phyloP scores from a whole-genome alignment of 805 yeast species.

The Lipomyces starkeyi region DNA sequence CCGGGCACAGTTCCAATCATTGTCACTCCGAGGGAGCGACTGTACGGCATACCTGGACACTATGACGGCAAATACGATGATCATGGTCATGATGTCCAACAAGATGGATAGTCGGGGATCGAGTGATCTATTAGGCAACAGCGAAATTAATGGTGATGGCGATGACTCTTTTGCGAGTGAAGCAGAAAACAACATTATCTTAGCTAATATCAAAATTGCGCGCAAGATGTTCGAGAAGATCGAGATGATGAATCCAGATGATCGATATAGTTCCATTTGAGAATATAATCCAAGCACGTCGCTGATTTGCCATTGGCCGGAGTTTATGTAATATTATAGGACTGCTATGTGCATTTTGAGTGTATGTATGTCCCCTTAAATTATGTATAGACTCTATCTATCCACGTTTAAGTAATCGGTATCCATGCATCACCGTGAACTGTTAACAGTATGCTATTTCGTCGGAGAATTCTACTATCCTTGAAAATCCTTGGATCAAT shows the following conservation, averaged over 20 bases:
- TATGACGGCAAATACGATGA: slow-evolving; percentile 52
- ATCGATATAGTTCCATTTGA: not conserved
- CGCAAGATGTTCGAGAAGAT: slow-evolving; percentile 49
- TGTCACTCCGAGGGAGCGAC: slow-evolving; percentile 65
- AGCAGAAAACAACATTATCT: slow-evolving; percentile 45
- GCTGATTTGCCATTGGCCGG: not conserved
- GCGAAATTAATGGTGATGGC: slow-evolving; percentile 19
- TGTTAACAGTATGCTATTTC: too few relatives aligned
- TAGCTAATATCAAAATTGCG: slow-evolving; percentile 49
- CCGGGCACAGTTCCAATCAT: slow-evolving; percentile 79
- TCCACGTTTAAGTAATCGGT: too few relatives aligned
- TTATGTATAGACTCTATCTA: too few relatives aligned
- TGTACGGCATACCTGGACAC: slow-evolving; percentile 51
- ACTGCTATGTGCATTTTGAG: too few relatives aligned
- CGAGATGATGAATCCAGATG: slow-evolving; percentile 40
- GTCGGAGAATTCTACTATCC: too few relatives aligned
- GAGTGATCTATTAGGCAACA: not conserved
- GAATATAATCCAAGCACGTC: not conserved
- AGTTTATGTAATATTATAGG: too few relatives aligned
- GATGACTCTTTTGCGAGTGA: slow-evolving; percentile 38
- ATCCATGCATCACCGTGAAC: too few relatives aligned
- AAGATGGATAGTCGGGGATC: slow-evolving; percentile 9
- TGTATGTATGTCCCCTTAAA: too few relatives aligned
- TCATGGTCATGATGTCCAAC: slow-evolving; percentile 52
- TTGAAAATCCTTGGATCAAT: not conserved